These are phyloP conservation scores for Akebia trifoliata DNA, from an alignment of 164 flowering plant species.

Conservation along the genomic window DNA sequence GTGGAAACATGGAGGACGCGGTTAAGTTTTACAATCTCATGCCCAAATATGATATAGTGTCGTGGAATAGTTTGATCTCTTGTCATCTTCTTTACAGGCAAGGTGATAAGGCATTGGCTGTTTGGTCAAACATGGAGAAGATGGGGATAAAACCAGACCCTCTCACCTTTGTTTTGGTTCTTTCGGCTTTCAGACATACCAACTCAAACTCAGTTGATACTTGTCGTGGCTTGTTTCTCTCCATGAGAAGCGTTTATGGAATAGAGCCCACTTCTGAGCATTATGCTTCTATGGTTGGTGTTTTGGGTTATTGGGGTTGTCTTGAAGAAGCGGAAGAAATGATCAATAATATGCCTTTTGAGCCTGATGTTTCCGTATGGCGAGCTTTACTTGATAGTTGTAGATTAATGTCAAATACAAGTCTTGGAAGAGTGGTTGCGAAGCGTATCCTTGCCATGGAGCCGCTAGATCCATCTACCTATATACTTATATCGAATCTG, in stretches of 20 bases:
- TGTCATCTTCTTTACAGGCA: slow-evolving; percentile 62
- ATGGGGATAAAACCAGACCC: slow-evolving; percentile 48
- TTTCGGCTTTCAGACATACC: slow-evolving; percentile 68
- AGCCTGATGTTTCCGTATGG: slow-evolving; percentile 62
- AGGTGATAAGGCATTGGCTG: slow-evolving; percentile 62
- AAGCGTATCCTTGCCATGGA: slow-evolving; percentile 54
- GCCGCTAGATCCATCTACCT: slow-evolving; percentile 69
- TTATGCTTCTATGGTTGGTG: slow-evolving; percentile 66
- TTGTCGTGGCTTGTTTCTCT: slow-evolving; percentile 55
- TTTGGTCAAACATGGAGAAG: slow-evolving; percentile 58
- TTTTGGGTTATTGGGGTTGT: slow-evolving; percentile 65
- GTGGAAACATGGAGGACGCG: slow-evolving; percentile 60
- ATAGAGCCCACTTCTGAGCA: slow-evolving; percentile 70
- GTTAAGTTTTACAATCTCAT: slow-evolving; percentile 47
- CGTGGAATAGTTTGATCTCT: slow-evolving; percentile 77
- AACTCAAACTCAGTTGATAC: slow-evolving; percentile 39
- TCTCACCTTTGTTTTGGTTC: slow-evolving; percentile 46
- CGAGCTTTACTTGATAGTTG: slow-evolving; percentile 80
- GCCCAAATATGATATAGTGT: slow-evolving; percentile 51
- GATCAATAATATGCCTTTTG: slow-evolving; percentile 50
- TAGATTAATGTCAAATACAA: slow-evolving; percentile 41
- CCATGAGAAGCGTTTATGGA: slow-evolving; percentile 46
- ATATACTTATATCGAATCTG: slow-evolving; percentile 65
- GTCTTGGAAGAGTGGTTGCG: slow-evolving; percentile 50
- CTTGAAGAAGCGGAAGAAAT: slow-evolving; percentile 79